Evolutionary conservation across 768 basidiomycete species (phyloP), one percentile per base, ranked within the genome.

Genomic region (Pulveroboletus sp.): DNA sequence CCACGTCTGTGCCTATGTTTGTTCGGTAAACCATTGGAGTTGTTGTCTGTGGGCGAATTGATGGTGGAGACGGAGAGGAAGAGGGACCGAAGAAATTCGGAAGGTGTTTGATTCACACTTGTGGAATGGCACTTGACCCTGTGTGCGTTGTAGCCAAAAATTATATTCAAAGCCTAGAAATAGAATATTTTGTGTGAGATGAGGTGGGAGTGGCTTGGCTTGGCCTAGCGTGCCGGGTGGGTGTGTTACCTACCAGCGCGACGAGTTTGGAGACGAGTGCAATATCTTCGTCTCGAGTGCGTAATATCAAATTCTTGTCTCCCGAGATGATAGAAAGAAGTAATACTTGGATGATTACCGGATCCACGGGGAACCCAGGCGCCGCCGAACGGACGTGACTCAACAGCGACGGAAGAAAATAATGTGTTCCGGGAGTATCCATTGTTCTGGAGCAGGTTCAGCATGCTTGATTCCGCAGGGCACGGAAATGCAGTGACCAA

Each of bases 221-320:
- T 23, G 44, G 24, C 25, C 25, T 9, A 27, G 25, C 27, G 4
- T 29, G 27, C 8, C 27, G 8, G 27, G 12, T 7, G 27, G 27
- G 27, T 29, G 27, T 34, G 12, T 9, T 16, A 53, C 59, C 33
- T 66, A 88, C 87, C 68, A 82, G 72, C 42, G 74, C 67, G 12
- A 75, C 75, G 31, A 89, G 70, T 58, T 77, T 82, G 29, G 76
- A 74, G 23, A 86, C 80, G 8, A 81, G 61, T 21, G 72, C 59
- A 27, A 88, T 66, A 50, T 90, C 88, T 46, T 87, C 83, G 53
- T 84, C 81, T 11, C 71, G 72, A 2, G 85, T 79, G 37, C 83
- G 75, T 16, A 90, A 68, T 47, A 90, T 72, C 24, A 90, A 68
- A 62, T 87, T 74, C 53, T 76, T 81, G 56, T 82, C 71, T 1